Evolutionary conservation across 345 rosid species (phyloP).

Genomic region (Arabidopsis thaliana): DNA sequence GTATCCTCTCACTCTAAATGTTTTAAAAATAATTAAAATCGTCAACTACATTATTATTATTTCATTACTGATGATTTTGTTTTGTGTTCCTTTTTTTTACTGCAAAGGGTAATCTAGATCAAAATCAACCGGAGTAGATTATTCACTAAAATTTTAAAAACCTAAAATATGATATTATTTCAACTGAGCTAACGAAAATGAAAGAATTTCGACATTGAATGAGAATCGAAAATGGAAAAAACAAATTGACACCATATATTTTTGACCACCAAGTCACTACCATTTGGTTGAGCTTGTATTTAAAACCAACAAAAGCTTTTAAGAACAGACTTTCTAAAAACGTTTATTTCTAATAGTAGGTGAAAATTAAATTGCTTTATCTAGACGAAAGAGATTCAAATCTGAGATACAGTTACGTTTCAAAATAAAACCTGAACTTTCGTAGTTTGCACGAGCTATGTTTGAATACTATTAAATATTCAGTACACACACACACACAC

Average conservation of each 20-base stretch:
- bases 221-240: too few relatives aligned
- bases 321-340: not conserved
- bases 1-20: not conserved
- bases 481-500: conserved; percentile 36
- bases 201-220: too few relatives aligned
- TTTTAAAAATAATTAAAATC: not conserved
- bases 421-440: conserved; percentile 38
- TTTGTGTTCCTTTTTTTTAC: not conserved
- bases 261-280: not conserved
- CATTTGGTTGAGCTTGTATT: not conserved
- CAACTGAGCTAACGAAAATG: too few relatives aligned
- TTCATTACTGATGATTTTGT: not conserved
- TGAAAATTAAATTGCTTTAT: conserved; percentile 30
- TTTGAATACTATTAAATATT: conserved; percentile 39
- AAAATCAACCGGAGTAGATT: not conserved
- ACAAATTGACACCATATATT: not conserved
- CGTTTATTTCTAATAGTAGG: not conserved
- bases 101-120: not conserved
- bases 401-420: conserved; percentile 25
- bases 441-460: conserved; percentile 49
- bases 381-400: conserved; percentile 39
- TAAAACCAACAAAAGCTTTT: not conserved
- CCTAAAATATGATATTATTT: too few relatives aligned
- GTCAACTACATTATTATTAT: not conserved
- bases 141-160: too few relatives aligned